These are phyloP conservation scores for Yamagishiella unicocca DNA, from an alignment of 139 green algal genomes.

Conservation along the genomic window DNA sequence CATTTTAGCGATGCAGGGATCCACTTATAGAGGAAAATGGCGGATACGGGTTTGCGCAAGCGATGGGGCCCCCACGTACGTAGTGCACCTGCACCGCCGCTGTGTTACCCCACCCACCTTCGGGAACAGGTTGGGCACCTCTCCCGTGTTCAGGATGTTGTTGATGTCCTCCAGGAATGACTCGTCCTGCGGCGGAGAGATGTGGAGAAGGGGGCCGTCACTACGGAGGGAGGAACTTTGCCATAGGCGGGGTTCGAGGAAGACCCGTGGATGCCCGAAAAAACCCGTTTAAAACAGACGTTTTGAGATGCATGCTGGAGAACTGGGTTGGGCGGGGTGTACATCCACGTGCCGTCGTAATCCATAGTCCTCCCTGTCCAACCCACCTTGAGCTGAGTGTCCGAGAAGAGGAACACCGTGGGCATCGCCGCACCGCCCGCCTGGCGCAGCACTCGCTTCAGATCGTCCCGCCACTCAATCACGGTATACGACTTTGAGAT, in stretches of 20 bases:
- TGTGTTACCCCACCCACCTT: slow-evolving; percentile 19
- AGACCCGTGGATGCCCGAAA: no score
- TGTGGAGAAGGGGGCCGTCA: no score
- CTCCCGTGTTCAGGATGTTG: slow-evolving; percentile 83
- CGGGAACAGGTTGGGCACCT: slow-evolving; percentile 84
- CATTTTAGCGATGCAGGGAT: no score
- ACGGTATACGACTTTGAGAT: slow-evolving; percentile 77
- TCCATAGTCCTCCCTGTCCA: no score
- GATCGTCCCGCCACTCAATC: slow-evolving; percentile 80
- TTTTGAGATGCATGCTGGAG: no score
- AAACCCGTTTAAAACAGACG: no score
- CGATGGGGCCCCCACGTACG: background rate
- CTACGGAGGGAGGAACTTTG: no score
- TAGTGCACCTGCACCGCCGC: background rate
- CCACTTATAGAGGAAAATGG: slow-evolving; percentile 50
- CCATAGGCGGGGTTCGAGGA: no score
- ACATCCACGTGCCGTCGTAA: no score
- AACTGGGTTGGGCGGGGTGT: no score
- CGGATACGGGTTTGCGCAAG: background rate
- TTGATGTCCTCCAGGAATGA: slow-evolving; percentile 88
- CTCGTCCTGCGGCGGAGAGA: slow-evolving; percentile 55
- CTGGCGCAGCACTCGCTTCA: slow-evolving; percentile 73
- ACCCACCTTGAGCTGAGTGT: slow-evolving; percentile 79
- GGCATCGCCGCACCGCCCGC: slow-evolving; percentile 63
- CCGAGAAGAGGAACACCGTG: slow-evolving; percentile 80